These are phyloP conservation scores for Pythium brassicae DNA, from an alignment of 352 stramenopile genomes.

Conservation along the genomic window DNA sequence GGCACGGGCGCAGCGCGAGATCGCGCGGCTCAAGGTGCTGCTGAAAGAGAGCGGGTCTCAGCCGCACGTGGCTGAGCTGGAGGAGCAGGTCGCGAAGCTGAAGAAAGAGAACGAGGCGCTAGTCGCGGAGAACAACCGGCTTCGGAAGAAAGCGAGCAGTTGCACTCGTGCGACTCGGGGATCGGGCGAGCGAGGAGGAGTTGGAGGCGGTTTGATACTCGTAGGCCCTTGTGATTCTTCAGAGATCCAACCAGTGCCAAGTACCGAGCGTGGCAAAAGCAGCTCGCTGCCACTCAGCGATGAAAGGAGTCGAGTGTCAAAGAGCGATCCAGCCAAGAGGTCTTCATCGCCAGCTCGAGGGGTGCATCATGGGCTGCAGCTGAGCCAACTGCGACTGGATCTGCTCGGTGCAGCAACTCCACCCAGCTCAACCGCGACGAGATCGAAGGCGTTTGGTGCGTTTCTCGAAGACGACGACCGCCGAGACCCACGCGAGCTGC, in stretches of 20 bases:
- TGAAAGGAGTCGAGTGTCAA: background rate
- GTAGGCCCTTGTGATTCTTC: background rate
- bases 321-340: background rate
- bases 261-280: background rate
- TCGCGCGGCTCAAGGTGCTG: conserved; percentile 52
- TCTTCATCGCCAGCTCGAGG: background rate
- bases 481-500: background rate
- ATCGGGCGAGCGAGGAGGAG: background rate
- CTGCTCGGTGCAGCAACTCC: conserved; percentile 9
- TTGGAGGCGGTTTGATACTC: background rate
- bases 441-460: background rate
- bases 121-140: conserved; percentile 41
- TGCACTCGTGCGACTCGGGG: conserved; percentile 5
- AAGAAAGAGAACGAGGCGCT: conserved; percentile 45
- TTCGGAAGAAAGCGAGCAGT: conserved; percentile 19
- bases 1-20: conserved; percentile 67
- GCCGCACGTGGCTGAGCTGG: conserved; percentile 30
- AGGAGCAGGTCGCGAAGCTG: conserved; percentile 37
- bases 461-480: background rate
- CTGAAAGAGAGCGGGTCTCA: conserved; percentile 41
- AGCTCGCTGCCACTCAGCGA: background rate
- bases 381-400: conserved; percentile 34
- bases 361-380: conserved; percentile 7
- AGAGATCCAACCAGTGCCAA: background rate
- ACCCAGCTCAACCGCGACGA: background rate